Conservation (phyloP, 2,329 filamentous ascomycete species). For the Dactylonectria macrodidyma region DNA sequence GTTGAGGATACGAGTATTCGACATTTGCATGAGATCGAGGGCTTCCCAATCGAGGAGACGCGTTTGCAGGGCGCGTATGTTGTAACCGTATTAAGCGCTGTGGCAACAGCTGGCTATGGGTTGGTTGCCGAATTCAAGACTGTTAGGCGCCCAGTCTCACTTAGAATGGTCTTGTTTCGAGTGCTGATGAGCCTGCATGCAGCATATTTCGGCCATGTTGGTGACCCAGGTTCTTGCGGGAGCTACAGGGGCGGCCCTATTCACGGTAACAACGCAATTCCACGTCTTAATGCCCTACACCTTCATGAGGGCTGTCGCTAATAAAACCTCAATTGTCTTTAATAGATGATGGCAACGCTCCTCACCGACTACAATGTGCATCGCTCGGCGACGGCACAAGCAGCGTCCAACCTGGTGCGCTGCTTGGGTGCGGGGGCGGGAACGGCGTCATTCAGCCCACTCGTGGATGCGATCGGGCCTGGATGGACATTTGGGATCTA, state of each 20-base stretch:
- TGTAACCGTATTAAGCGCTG: background rate
- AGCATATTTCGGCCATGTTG: slow-evolving; percentile 19
- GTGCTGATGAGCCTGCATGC: background rate
- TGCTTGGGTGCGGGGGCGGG: slow-evolving; percentile 43
- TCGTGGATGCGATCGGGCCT: slow-evolving; percentile 36
- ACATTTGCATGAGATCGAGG: background rate
- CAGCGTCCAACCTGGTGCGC: slow-evolving; percentile 45
- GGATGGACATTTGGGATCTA: slow-evolving; percentile 44
- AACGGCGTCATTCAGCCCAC: slow-evolving; percentile 42
- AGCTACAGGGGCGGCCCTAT: slow-evolving; percentile 15
- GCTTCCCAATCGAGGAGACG: slow-evolving; percentile 18
- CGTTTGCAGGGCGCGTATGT: slow-evolving; percentile 6
- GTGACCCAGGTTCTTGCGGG: slow-evolving; percentile 10
- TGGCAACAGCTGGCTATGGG: slow-evolving; percentile 10
- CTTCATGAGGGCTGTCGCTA: background rate
- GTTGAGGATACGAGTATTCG: background rate
- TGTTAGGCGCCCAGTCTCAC: background rate
- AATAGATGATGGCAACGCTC: slow-evolving; percentile 36
- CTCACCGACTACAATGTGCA: slow-evolving; percentile 47
- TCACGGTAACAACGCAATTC: background rate
- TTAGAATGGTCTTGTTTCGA: background rate
- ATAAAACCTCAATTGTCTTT: background rate
- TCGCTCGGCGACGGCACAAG: slow-evolving; percentile 46
- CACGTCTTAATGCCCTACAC: background rate
- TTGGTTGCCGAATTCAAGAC: slow-evolving; percentile 9